Conservation (phyloP, 2,329 filamentous ascomycete genomes). For the Chaetothyriales sp. region DNA sequence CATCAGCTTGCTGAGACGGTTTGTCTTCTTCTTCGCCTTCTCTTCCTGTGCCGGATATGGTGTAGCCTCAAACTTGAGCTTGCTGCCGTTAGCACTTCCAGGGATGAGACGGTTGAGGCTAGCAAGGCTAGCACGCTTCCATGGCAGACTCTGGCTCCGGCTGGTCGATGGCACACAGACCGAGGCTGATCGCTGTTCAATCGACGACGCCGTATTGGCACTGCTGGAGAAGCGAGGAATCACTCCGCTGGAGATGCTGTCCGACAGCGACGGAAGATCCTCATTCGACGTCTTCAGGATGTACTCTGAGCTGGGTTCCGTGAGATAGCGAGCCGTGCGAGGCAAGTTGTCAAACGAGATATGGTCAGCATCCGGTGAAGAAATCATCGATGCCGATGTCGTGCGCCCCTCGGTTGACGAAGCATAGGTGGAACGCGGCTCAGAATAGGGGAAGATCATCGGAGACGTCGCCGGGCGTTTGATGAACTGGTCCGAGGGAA, state of each 20-base stretch:
- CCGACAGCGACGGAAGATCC: slow-evolving; percentile 36
- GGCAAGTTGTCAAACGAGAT: slow-evolving; percentile 27
- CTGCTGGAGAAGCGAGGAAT: slow-evolving; percentile 29
- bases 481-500: slow-evolving; percentile 17
- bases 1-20: slow-evolving; percentile 33
- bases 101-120: slow-evolving; percentile 34
- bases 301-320: slow-evolving; percentile 23
- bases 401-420: slow-evolving; percentile 23
- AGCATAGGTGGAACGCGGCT: slow-evolving; percentile 27
- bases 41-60: slow-evolving; percentile 25
- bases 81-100: slow-evolving; percentile 27
- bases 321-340: slow-evolving; percentile 24
- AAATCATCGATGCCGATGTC: slow-evolving; percentile 28
- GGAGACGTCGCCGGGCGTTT: slow-evolving; percentile 30
- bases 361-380: slow-evolving; percentile 30
- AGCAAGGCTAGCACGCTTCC: slow-evolving; percentile 34
- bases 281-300: slow-evolving; percentile 29
- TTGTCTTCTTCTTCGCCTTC: slow-evolving; percentile 29
- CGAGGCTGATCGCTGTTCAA: slow-evolving; percentile 30
- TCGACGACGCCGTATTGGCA: slow-evolving; percentile 26
- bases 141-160: slow-evolving; percentile 20
- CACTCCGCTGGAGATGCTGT: slow-evolving; percentile 33
- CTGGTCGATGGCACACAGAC: slow-evolving; percentile 29
- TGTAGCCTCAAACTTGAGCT: slow-evolving; percentile 18
- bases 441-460: slow-evolving; percentile 24